These are phyloP conservation scores for Martensiomyces pterosporus DNA, from an alignment of 192 early-diverging fungal species.

Conservation along the genomic window DNA sequence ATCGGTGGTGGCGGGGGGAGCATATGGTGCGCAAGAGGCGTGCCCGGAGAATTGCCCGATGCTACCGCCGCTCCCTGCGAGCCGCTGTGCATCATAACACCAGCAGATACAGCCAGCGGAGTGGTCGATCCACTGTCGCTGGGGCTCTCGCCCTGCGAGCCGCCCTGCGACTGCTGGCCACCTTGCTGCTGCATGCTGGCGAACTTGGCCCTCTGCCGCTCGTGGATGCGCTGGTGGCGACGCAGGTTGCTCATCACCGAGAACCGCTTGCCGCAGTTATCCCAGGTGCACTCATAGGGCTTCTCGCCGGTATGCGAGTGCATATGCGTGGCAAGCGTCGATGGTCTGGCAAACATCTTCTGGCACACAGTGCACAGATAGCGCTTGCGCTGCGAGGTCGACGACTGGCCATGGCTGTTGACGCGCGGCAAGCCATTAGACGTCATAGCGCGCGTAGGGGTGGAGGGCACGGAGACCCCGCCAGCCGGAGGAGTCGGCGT, in stretches of 20 bases:
- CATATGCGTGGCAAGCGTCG: conserved; percentile 49
- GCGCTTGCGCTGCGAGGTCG: conserved; percentile 52
- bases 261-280: conserved; percentile 61
- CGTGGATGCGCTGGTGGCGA: conserved; percentile 59
- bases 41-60: too few species aligned
- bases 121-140: conserved; percentile 37
- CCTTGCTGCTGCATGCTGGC: conserved; percentile 34
- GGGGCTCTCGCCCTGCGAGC: conserved; percentile 6
- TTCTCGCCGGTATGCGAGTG: conserved; percentile 53
- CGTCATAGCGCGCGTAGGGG: conserved; percentile 22
- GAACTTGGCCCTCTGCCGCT: conserved; percentile 44
- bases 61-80: background rate
- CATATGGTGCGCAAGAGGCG: conserved; percentile 18
- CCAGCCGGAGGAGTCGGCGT: conserved; percentile 17
- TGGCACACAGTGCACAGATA: conserved; percentile 49
- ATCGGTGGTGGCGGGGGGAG: conserved; percentile 17
- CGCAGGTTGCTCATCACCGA: conserved; percentile 68
- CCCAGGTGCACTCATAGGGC: conserved; percentile 53
- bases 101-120: conserved; percentile 32
- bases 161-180: conserved; percentile 7
- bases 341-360: conserved; percentile 49
- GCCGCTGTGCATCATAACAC: conserved; percentile 11
- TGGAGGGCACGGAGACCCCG: conserved; percentile 24
- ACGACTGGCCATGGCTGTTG: conserved; percentile 31
- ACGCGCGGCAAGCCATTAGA: conserved; percentile 13